Conservation (phyloP, 2,329 filamentous ascomycete genomes). For the Cercospora zeina region DNA sequence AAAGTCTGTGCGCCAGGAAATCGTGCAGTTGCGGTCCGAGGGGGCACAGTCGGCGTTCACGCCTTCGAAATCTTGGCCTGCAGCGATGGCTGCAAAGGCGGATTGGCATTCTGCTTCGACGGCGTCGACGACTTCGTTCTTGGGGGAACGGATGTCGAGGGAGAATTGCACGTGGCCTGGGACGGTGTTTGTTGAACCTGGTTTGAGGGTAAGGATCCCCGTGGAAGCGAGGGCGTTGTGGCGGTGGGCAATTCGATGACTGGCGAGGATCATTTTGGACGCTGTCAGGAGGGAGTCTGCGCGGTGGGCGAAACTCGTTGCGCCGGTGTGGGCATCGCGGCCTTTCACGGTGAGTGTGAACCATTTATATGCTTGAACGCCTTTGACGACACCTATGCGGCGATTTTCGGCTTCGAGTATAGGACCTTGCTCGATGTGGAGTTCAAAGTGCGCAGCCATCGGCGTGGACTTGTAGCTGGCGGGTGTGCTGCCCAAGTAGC, state of each 20-base stretch:
- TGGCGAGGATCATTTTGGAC: conserved; percentile 65
- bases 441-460: conserved; percentile 75
- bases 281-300: conserved; percentile 69
- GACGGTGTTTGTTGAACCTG: conserved; percentile 72
- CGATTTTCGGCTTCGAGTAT: conserved; percentile 65
- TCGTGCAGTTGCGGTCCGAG: conserved; percentile 45
- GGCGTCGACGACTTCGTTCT: conserved; percentile 57
- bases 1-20: conserved; percentile 63
- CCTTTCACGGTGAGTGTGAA: conserved; percentile 66
- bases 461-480: conserved; percentile 61
- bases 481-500: conserved; percentile 63
- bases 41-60: conserved; percentile 49
- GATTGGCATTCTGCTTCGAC: conserved; percentile 58
- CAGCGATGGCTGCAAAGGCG: conserved; percentile 62
- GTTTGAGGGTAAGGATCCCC: conserved; percentile 66
- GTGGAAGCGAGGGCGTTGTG: conserved; percentile 66
- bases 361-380: conserved; percentile 76
- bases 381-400: conserved; percentile 69
- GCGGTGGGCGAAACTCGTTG: conserved; percentile 66
- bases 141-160: conserved; percentile 65
- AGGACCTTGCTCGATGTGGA: conserved; percentile 83
- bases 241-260: conserved; percentile 62
- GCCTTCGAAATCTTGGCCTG: conserved; percentile 55
- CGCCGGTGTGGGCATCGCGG: conserved; percentile 71
- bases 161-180: conserved; percentile 67